phyloP scores from a whole-genome alignment of 257 asterid genomes.

The Solanum chiquidenum region DNA sequence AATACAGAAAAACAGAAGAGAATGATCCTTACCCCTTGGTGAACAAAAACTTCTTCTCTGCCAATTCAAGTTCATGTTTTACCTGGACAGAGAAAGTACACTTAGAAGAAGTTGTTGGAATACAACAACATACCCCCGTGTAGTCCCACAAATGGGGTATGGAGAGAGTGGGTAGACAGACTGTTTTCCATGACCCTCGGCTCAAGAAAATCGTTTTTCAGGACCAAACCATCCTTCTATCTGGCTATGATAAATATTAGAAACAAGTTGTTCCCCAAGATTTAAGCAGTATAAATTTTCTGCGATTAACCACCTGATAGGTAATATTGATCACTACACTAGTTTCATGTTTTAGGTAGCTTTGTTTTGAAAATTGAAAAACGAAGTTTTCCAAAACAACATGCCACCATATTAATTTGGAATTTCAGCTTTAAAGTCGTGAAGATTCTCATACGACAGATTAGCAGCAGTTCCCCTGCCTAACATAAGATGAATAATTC shows the following conservation, averaged over 20 bases:
- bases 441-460: not conserved
- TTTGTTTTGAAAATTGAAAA: not conserved
- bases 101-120: not conserved
- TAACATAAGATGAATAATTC: not conserved
- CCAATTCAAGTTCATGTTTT: conserved; percentile 6
- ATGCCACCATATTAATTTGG: not conserved
- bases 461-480: not conserved
- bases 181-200: not conserved
- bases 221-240: not conserved
- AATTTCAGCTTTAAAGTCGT: not conserved
- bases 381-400: not conserved
- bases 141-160: not conserved
- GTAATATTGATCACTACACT: not conserved
- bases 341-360: not conserved
- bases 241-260: not conserved
- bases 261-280: not conserved
- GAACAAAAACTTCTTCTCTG: not conserved
- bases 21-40: conserved; percentile 6
- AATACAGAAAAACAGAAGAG: not conserved
- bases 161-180: not conserved
- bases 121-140: not conserved
- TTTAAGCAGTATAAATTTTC: not conserved
- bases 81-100: not conserved
- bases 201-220: not conserved
- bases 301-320: not conserved